A percentile compares a stretch with the other conserved stretches of the same genome.
These are phyloP conservation scores for Mycena belliarum DNA, from an alignment of 768 basidiomycete species.

Conservation along the genomic window DNA sequence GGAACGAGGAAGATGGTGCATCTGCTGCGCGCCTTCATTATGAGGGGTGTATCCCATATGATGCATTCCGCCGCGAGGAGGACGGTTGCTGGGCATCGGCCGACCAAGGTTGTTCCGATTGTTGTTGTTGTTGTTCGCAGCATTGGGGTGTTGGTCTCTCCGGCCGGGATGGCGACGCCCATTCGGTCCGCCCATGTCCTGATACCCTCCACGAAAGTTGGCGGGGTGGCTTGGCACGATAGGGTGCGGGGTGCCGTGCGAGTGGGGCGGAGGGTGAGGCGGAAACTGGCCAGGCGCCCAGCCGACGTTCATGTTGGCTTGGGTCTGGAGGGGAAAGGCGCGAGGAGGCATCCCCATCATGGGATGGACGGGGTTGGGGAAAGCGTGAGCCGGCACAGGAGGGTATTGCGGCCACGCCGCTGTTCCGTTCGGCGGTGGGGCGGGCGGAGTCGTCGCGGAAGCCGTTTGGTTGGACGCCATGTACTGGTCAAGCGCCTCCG, in stretches of 20 bases:
- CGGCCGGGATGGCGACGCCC: slow-evolving; percentile 29
- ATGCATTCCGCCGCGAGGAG: slow-evolving; percentile 27
- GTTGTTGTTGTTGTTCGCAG: slow-evolving; percentile 10
- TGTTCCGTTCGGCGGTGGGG: slow-evolving; percentile 29
- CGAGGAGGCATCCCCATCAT: slow-evolving; percentile 25
- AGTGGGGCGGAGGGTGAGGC: slow-evolving; percentile 20
- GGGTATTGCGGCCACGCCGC: slow-evolving; percentile 36
- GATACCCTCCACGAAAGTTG: slow-evolving; percentile 24
- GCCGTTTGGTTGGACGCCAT: slow-evolving; percentile 48
- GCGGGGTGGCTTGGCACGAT: slow-evolving; percentile 14
- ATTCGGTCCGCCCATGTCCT: slow-evolving; percentile 21
- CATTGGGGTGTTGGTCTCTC: slow-evolving; percentile 27
- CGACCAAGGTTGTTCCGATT: slow-evolving; percentile 27
- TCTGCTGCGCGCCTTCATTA: slow-evolving; percentile 14
- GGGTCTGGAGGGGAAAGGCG: slow-evolving; percentile 16
- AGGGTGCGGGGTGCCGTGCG: slow-evolving; percentile 16
- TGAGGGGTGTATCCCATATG: slow-evolving; percentile 25
- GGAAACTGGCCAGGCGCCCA: slow-evolving; percentile 29
- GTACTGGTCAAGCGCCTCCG: slow-evolving; percentile 70
- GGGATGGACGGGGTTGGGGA: slow-evolving; percentile 29
- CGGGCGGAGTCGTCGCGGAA: slow-evolving; percentile 24
- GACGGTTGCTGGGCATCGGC: slow-evolving; percentile 28
- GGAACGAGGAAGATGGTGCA: slow-evolving; percentile 19
- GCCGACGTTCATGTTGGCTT: slow-evolving; percentile 16
- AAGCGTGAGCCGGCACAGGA: slow-evolving; percentile 27